These are phyloP conservation scores for Lactuca saligna DNA, from an alignment of 129 eudicot species.

Conservation along the genomic window DNA sequence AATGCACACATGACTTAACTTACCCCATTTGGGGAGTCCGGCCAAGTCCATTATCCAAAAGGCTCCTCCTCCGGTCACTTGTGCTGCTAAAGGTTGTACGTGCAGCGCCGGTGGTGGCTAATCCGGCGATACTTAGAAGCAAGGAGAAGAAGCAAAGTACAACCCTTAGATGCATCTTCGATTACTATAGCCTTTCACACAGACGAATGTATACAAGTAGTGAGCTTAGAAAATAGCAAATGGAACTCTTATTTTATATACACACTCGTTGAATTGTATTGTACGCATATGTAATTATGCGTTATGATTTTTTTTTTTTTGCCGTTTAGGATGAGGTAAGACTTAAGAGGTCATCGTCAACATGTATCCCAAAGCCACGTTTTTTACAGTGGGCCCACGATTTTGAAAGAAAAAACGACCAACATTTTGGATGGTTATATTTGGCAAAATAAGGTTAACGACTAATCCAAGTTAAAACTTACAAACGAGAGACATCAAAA, in stretches of 20 bases:
- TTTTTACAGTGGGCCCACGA: slow-evolving; percentile 23
- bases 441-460: slow-evolving; percentile 1
- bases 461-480: neutral
- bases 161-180: slow-evolving; percentile 30
- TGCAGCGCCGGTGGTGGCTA: slow-evolving; percentile 21
- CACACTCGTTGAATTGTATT: neutral
- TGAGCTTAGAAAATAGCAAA: slow-evolving; percentile 25
- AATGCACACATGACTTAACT: neutral
- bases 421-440: slow-evolving; percentile 19
- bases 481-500: neutral
- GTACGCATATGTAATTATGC: neutral
- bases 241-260: slow-evolving; percentile 10
- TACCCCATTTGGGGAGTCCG: slow-evolving; percentile 77
- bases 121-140: slow-evolving; percentile 14
- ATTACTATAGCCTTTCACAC: neutral
- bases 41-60: slow-evolving; percentile 62
- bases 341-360: slow-evolving; percentile 20
- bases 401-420: neutral
- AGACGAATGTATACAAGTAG: slow-evolving; percentile 16
- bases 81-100: slow-evolving; percentile 25
- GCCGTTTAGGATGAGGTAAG: slow-evolving; percentile 21
- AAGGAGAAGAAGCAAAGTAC: slow-evolving; percentile 30
- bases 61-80: slow-evolving; percentile 25
- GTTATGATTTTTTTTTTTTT: neutral
- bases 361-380: slow-evolving; percentile 28